Base-by-base conservation (phyloP, 192 early-diverging fungal genomes). In the Entophlyctis helioformis region DNA sequence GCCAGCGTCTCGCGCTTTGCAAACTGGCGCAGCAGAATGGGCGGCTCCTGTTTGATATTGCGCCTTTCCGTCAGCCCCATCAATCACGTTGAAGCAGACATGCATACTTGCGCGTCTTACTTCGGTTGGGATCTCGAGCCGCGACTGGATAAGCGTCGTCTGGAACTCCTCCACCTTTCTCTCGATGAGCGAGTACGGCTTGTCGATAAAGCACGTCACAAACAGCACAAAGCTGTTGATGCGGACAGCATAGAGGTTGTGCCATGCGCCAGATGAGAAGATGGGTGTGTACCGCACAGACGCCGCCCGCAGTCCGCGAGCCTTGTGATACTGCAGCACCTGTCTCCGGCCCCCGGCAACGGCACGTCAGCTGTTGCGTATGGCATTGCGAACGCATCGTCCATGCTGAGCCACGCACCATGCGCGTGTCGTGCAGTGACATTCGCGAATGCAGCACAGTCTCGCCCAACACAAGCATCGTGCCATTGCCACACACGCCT, bases 31-130 rank as follows among this genome's bases (percentile, higher is more conserved):
- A 80, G 56, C 4, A 80, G 64, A 1, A 73, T 52, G 0, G 71
- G 74, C 16, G 75, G 71, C 51, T 74, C 71, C 71, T 78, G 26
- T n/a, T n/a, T n/a, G n/a, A n/a, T n/a, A n/a, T n/a, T n/a, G n/a
- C 25, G 19, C 8, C 44, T 15, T 24, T 15, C n/a, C n/a, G n/a
- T n/a, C n/a, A n/a, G n/a, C n/a, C n/a, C n/a, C n/a, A n/a, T n/a
- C n/a, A n/a, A n/a, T n/a, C n/a, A n/a, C n/a, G n/a, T n/a, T n/a
- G n/a, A n/a, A n/a, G n/a, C n/a, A n/a, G n/a, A n/a, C n/a, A n/a
- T n/a, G n/a, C n/a, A n/a, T n/a, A n/a, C n/a, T n/a, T n/a, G n/a
- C n/a, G n/a, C n/a, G n/a, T n/a, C 19, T 13, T 43, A 76, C 74
- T 58, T 77, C 74, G 0, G 66, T 59, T n/a, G 75, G 75, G 16